Evolutionary conservation across 192 early-diverging fungal genomes (phyloP), one percentile per base, ranked within the genome.

Genomic region (Entomortierella lignicola): DNA sequence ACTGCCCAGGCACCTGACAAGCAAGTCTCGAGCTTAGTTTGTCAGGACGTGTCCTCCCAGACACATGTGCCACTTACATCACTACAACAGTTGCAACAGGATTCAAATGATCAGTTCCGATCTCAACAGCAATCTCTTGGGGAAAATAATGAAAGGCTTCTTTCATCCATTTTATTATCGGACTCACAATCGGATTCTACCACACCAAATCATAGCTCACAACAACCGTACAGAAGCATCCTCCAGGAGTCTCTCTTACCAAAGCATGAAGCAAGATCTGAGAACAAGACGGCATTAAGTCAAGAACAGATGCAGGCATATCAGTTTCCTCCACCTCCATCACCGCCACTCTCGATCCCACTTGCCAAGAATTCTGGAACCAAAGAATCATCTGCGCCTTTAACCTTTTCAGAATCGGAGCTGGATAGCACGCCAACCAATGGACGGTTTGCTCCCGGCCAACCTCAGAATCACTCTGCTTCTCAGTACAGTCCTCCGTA

Each of bases 271-370:
- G 32, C 32, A 3, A 10, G 8, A 6, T 5, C 48, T 29, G 20
- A 27, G 18, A 15, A 4, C 7, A 23, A 31, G 6, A 42, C 13
- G 1, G 4, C 52, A 27, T 32, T 12, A 23, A 64, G 11, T 8
- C 53, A 69, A 34, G 74, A 64, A 53, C n/a, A 29, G 4, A 69
- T 69, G 66, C 60, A 58, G 23, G 30, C 60, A 5, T 77, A 69
- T 27, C 41, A 59, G 34, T 69, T 77, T 43, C 74, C 74, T 15
- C 66, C 74, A 3, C 52, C 53, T n/a, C 66, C 74, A 29, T 77
- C 74, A 2, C 66, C 74, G 8, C 74, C 74, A 23, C 34, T 69
- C 3, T 69, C 74, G 5, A 77, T 77, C 55, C 74, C 74, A 8
- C 53, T 43, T 8, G 31, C 74, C 15, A 69, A 53, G 21, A 61